Conservation (phyloP, 768 basidiomycete species). For the Psilocybe cyanescens region DNA sequence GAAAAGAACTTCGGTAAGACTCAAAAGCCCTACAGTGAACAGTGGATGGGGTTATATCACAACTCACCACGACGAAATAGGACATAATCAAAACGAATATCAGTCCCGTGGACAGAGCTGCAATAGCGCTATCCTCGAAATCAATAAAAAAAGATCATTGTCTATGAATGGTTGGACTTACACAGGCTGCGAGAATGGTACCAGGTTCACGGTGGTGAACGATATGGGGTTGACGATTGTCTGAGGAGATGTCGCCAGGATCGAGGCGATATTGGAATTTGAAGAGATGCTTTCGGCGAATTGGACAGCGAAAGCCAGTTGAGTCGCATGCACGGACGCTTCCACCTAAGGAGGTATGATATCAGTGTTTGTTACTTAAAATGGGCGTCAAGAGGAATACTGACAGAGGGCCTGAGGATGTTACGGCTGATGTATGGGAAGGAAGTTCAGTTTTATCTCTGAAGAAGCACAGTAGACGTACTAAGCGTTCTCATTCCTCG, state of each 20-base stretch:
- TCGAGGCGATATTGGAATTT: constrained; percentile 19
- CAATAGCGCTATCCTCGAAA: constrained; percentile 45
- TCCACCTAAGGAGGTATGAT: constrained; percentile 26
- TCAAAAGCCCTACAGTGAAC: neutral
- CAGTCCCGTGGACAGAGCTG: constrained; percentile 57
- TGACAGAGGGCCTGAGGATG: constrained; percentile 33
- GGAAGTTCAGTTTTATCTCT: neutral
- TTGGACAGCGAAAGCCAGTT: constrained; percentile 19
- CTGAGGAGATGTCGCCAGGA: constrained; percentile 54
- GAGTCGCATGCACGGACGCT: constrained; percentile 36
- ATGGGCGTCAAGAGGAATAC: constrained; percentile 1
- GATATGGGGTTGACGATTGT: constrained; percentile 51
- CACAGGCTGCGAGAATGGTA: constrained; percentile 69
- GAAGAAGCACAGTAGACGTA: constrained; percentile 30
- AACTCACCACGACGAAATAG: constrained; percentile 43
- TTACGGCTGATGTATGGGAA: constrained; percentile 25
- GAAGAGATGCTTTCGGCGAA: constrained; percentile 19
- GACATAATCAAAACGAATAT: constrained; percentile 56
- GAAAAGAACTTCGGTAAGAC: neutral
- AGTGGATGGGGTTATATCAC: neutral
- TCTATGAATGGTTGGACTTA: constrained; percentile 32
- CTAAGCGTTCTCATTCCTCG: constrained; percentile 66
- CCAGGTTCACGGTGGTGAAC: constrained; percentile 51
- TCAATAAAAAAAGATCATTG: neutral
- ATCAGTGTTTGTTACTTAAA: neutral